Evolutionary conservation across 768 basidiomycete species (phyloP), one percentile per base, ranked within the genome.

Genomic region (Hygrophorus russula): DNA sequence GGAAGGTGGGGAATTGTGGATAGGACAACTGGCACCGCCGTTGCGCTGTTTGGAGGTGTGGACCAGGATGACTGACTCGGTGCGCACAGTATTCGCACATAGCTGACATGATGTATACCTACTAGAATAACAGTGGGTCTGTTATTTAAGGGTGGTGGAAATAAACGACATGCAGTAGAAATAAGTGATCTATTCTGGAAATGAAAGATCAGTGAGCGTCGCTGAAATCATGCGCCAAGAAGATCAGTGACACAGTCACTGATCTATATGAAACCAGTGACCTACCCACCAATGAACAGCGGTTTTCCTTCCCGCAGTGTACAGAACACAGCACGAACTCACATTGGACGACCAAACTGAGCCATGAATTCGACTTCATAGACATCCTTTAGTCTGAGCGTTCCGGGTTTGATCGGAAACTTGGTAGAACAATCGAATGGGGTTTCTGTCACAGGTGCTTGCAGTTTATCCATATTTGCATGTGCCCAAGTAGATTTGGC

Each of bases 1-100:
- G 50, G 45, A 2, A 44, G 35, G 13, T 53, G 52, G 54, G 36
- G 37, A 5, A 41, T 53, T 19, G 15, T 47, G 8, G 51, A 51
- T 32, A 29, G 48, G 2, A 42, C 35, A 0, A 42, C 13, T 4
- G 47, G 47, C 11, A 18, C 44, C 6, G 36, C 45, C 2, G 32
- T 28, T 6, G 39, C 47, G 2, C 37, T 45, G 11, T 48, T 51
- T 44, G 39, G n/a, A 3, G 40, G 29, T 14, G 27, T 13, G 5
- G 27, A n/a, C n/a, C 19, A 24, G 10, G 18, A 14, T 24, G 40
- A 41, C 29, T 13, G 13, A 29, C 19, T 24, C 8, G 18, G 9
- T 9, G 11, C 10, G 8, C 18, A 28, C 13, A 14, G n/a, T 41
- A 6, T 11, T 30, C 9, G 28, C n/a, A 40, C 24, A 9, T 13